Percentiles rank a stretch among this genome's conserved stretches.
These are phyloP conservation scores for Geotrichum carabidarum DNA, from an alignment of 1,139 yeast genomes.

Conservation along the genomic window DNA sequence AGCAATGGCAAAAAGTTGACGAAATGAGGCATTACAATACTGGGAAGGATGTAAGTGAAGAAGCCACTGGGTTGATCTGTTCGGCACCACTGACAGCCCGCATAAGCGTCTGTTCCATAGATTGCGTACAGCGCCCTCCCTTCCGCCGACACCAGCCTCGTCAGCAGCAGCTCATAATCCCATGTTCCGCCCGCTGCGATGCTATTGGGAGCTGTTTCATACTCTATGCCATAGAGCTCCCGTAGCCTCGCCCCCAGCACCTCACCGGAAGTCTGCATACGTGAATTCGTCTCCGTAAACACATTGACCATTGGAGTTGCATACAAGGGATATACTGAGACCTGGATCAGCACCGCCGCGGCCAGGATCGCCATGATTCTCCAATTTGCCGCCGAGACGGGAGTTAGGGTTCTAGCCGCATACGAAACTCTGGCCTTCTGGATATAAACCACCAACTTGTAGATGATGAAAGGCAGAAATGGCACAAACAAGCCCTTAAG, in stretches of 20 bases:
- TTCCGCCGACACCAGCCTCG: conserved; percentile 22
- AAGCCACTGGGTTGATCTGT: conserved; percentile 22
- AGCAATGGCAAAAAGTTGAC: conserved; percentile 23
- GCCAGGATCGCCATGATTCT: conserved; percentile 1
- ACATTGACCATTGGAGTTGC: conserved; percentile 18
- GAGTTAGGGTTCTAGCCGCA: neutral
- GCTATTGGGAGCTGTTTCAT: conserved; percentile 10
- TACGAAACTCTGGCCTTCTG: neutral
- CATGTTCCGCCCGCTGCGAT: neutral
- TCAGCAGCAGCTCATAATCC: conserved; percentile 22
- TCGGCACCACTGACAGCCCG: conserved; percentile 30
- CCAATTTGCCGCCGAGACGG: conserved; percentile 5
- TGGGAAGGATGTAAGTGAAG: conserved; percentile 25
- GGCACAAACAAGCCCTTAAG: neutral
- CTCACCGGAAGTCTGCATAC: conserved; percentile 26
- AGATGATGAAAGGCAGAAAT: neutral
- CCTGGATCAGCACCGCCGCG: neutral
- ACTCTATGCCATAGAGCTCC: conserved; percentile 16
- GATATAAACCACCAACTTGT: neutral
- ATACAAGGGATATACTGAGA: neutral
- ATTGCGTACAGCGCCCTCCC: conserved; percentile 27
- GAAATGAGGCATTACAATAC: conserved; percentile 25
- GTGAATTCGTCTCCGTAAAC: conserved; percentile 22
- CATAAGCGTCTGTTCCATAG: conserved; percentile 28
- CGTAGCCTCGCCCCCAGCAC: conserved; percentile 24